A percentile compares a stretch with the other conserved stretches of the same genome.
Conservation (phyloP, 2,329 filamentous ascomycete species). For the Colletotrichum musicola region DNA sequence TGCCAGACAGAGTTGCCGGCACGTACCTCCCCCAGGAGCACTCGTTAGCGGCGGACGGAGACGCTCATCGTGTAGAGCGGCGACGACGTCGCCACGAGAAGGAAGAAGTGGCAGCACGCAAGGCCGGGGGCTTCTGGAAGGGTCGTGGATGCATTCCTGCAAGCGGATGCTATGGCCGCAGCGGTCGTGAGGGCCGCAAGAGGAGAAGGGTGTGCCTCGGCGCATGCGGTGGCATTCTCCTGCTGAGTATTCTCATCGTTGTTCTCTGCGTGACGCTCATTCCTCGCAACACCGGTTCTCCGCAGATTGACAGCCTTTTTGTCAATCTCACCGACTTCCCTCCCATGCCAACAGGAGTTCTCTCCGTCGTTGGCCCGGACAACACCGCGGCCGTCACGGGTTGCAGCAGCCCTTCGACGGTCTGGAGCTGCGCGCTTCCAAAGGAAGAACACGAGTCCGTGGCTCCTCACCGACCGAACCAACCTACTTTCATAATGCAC, state of each 20-base stretch:
- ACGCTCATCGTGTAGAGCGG: slow-evolving; percentile 61
- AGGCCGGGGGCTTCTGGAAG: slow-evolving; percentile 72
- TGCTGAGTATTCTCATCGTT: slow-evolving; percentile 68
- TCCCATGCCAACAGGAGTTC: slow-evolving; percentile 85
- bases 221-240: slow-evolving; percentile 63
- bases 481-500: slow-evolving; percentile 84
- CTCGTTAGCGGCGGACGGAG: slow-evolving; percentile 55
- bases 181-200: slow-evolving; percentile 73
- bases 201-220: slow-evolving; percentile 71
- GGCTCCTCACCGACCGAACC: slow-evolving; percentile 72
- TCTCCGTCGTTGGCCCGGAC: slow-evolving; percentile 81
- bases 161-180: slow-evolving; percentile 74
- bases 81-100: slow-evolving; percentile 71
- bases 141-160: slow-evolving; percentile 73
- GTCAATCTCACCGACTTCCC: slow-evolving; percentile 89
- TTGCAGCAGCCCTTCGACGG: slow-evolving; percentile 78
- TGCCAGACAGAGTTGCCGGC: slow-evolving; percentile 60
- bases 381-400: slow-evolving; percentile 72
- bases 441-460: slow-evolving; percentile 79
- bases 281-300: slow-evolving; percentile 46
- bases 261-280: slow-evolving; percentile 70
- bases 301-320: slow-evolving; percentile 67
- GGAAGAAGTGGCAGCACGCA: slow-evolving; percentile 71
- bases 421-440: slow-evolving; percentile 90
- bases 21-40: slow-evolving; percentile 61